Percentiles rank a stretch among this genome's conserved stretches.
These are phyloP conservation scores for Aspergillus terreus DNA, from an alignment of 2,329 filamentous ascomycete genomes.

Conservation along the genomic window DNA sequence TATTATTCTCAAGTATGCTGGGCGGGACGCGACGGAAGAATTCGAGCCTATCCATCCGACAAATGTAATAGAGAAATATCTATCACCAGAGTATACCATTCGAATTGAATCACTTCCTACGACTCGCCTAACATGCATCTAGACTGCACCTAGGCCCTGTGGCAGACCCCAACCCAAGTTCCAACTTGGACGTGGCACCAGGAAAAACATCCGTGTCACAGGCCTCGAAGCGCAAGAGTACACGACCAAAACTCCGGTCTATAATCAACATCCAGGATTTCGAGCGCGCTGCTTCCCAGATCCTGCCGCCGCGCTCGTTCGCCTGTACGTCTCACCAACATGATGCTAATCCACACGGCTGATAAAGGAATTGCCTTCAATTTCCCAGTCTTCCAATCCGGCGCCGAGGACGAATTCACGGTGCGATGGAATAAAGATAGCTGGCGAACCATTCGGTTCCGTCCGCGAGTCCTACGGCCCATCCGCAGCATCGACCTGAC, in stretches of 20 bases:
- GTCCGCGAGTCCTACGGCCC: constrained; percentile 3
- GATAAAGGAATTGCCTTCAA: neutral
- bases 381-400: neutral
- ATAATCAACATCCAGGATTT: neutral
- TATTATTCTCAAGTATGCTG: neutral
- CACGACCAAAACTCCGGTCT: neutral
- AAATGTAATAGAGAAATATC: neutral
- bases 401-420: neutral
- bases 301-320: neutral
- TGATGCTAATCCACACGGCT: too few relatives aligned
- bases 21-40: neutral
- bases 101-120: neutral
- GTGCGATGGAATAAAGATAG: constrained; percentile 1
- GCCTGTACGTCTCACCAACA: neutral
- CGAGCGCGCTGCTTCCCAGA: neutral
- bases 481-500: constrained; percentile 1
- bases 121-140: neutral
- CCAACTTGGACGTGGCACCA: neutral
- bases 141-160: neutral
- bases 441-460: constrained; percentile 6
- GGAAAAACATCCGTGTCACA: too few relatives aligned
- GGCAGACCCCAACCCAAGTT: neutral
- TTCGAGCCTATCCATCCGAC: constrained; percentile 1
- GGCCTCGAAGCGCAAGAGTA: too few relatives aligned
- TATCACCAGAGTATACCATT: neutral